Base-by-base conservation (phyloP, 1,139 yeast species). In the Dujonia santamariae region DNA sequence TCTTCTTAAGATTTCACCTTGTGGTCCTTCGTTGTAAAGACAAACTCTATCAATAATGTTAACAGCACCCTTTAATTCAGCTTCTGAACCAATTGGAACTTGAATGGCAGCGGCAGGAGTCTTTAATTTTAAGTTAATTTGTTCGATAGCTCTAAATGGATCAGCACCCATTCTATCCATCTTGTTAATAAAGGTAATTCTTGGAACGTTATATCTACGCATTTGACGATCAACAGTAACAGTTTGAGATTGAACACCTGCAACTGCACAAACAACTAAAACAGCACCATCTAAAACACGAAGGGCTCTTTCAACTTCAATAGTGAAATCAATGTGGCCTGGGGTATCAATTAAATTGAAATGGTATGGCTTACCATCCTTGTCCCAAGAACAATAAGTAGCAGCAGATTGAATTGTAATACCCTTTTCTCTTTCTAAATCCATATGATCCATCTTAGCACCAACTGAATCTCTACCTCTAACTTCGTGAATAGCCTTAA, bases 91-190 rank as follows among this genome's bases (percentile, higher is more conserved):
- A 56, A 92, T 92, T 36, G 98, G 98, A 36, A 92, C 96, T 65
- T 92, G 98, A 43, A 92, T 78, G 12, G 98, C 96, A 41, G 98
- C 98, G 43, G 98, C 97, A 19, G 96, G 88, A 34, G 90, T 86
- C 61, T 80, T 86, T 57, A 92, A 75, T 59, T 92, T 92, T 37
- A 67, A 52, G 64, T 90, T 87, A 46, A 92, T 77, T 66, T 92
- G 97, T 40, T 86, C 95, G 51, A 92, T 85, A 36, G 95, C 97
- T 47, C 76, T 78, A 81, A 95, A 92, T 16, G 98, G 98, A 61
- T 90, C 82, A 38, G 98, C 88, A 45, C 98, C 98, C 96, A 92
- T 87, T 58, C 98, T 80, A 63, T 92, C 98, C 97, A 92, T 90
- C 69, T 92, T 92, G 67, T 92, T 92, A 60, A 92, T 85, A 53